These are phyloP conservation scores for Penicillium expansum DNA, from an alignment of 2,329 filamentous ascomycete species.

Conservation along the genomic window DNA sequence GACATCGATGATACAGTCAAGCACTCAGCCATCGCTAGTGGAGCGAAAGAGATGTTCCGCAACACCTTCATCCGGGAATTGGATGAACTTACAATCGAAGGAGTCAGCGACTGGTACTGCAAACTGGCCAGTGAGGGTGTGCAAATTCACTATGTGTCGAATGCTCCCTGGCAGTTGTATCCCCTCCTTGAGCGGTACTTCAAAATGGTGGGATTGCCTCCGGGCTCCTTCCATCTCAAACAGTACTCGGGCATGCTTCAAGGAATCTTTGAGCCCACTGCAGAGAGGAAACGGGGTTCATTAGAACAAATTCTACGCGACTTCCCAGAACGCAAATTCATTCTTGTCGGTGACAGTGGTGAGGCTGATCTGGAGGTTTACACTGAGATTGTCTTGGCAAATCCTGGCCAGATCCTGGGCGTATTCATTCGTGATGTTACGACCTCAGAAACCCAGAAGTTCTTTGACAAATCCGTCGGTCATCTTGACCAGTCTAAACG, in stretches of 20 bases:
- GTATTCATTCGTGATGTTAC: conserved; percentile 97
- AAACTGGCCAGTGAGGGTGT: conserved; percentile 76
- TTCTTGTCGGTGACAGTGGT: conserved; percentile 91
- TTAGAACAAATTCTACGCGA: conserved; percentile 82
- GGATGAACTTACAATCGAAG: conserved; percentile 74
- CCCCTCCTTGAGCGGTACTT: conserved; percentile 86
- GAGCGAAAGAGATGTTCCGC: conserved; percentile 90
- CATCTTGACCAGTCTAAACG: conserved; percentile 28
- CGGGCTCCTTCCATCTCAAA: conserved; percentile 90
- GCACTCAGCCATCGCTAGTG: conserved; percentile 82
- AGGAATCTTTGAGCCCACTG: conserved; percentile 95
- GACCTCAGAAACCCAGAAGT: conserved; percentile 67
- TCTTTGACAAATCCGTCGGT: conserved; percentile 68
- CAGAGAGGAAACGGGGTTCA: conserved; percentile 87
- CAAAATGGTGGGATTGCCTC: conserved; percentile 72
- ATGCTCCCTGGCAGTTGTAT: conserved; percentile 96
- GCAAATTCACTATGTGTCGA: conserved; percentile 95
- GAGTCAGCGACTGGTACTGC: conserved; percentile 87
- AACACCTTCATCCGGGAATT: conserved; percentile 93
- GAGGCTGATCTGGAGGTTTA: conserved; percentile 97
- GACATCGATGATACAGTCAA: conserved; percentile 99
- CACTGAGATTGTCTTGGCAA: conserved; percentile 81
- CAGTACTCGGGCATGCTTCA: conserved; percentile 96
- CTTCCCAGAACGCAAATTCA: conserved; percentile 84
- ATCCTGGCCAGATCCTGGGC: conserved; percentile 78